phyloP scores from a whole-genome alignment of 257 asterid species.

The Verbascum thapsus region DNA sequence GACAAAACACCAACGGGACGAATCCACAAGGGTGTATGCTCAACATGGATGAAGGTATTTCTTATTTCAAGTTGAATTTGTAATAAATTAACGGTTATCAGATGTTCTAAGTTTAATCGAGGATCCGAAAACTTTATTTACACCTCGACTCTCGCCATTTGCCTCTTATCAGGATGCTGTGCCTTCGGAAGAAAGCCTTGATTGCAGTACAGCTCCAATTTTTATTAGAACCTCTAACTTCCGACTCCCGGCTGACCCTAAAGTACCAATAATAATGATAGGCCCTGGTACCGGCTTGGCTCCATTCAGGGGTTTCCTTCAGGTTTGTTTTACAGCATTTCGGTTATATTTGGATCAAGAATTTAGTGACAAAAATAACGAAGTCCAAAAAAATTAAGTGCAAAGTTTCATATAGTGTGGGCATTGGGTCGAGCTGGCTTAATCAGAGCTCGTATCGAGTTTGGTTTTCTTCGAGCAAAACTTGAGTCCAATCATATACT shows the following conservation, averaged over 20 bases:
- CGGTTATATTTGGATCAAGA: neutral
- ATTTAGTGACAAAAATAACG: no score
- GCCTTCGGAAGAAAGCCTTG: conserved; percentile 66
- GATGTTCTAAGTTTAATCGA: conserved; percentile 2
- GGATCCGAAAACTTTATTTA: conserved; percentile 9
- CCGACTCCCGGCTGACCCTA: conserved; percentile 80
- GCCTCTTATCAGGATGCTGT: conserved; percentile 66
- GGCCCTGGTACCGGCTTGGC: conserved; percentile 99
- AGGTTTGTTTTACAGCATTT: conserved; percentile 55
- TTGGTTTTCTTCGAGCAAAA: no score
- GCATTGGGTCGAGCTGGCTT: no score
- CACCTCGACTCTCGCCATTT: conserved; percentile 23
- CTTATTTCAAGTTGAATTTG: no score
- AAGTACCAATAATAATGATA: conserved; percentile 81
- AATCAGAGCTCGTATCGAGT: no score
- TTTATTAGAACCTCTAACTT: conserved; percentile 85
- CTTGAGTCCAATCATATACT: no score
- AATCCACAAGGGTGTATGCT: conserved; percentile 91
- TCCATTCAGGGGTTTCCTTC: conserved; percentile 98
- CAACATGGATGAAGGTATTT: conserved; percentile 97
- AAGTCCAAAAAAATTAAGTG: no score
- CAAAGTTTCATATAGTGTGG: no score
- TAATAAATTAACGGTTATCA: neutral
- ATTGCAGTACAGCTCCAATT: conserved; percentile 82
- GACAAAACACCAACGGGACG: conserved; percentile 88